Evolutionary conservation across 108 stramenopile genomes (phyloP).

Genomic region (Nitzschia palea): DNA sequence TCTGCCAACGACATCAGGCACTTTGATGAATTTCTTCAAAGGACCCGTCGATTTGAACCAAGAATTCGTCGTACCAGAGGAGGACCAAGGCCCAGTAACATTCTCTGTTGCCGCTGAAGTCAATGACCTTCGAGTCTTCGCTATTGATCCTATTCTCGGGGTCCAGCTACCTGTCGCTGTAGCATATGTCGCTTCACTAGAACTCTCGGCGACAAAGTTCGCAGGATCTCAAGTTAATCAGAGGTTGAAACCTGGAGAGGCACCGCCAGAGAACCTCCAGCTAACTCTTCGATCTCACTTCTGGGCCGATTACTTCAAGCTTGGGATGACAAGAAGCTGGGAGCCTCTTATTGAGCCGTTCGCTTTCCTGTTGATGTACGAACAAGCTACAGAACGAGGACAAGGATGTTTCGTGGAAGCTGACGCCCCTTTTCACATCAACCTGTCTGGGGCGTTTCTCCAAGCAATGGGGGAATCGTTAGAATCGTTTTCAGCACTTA

Average conservation of each 20-base stretch:
- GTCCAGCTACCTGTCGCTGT: conserved; percentile 55
- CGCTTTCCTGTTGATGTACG: conserved; percentile 58
- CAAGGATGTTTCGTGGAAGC: conserved; percentile 67
- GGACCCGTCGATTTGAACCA: conserved; percentile 22
- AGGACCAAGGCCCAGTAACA: conserved; percentile 23
- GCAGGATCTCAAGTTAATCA: conserved; percentile 17
- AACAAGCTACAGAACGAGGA: conserved; percentile 62
- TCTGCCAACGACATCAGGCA: conserved; percentile 35
- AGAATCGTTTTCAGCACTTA: conserved; percentile 43
- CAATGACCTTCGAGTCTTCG: conserved; percentile 54
- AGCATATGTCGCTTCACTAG: conserved; percentile 46
- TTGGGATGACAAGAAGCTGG: conserved; percentile 91
- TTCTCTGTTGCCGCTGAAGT: conserved; percentile 54
- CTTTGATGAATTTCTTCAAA: conserved; percentile 30
- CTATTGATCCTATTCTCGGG: conserved; percentile 80
- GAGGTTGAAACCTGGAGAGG: conserved; percentile 18
- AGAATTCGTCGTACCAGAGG: conserved; percentile 25
- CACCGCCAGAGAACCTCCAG: conserved; percentile 47
- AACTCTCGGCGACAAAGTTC: conserved; percentile 57
- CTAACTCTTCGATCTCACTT: conserved; percentile 39
- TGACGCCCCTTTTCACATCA: conserved; percentile 80
- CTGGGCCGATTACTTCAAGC: conserved; percentile 95
- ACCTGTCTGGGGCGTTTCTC: conserved; percentile 81
- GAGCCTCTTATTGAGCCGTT: conserved; percentile 92
- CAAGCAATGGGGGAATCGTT: conserved; percentile 78